These are phyloP conservation scores for Aspergillus ostianus DNA, from an alignment of 495 filamentous ascomycete genomes.

Conservation along the genomic window DNA sequence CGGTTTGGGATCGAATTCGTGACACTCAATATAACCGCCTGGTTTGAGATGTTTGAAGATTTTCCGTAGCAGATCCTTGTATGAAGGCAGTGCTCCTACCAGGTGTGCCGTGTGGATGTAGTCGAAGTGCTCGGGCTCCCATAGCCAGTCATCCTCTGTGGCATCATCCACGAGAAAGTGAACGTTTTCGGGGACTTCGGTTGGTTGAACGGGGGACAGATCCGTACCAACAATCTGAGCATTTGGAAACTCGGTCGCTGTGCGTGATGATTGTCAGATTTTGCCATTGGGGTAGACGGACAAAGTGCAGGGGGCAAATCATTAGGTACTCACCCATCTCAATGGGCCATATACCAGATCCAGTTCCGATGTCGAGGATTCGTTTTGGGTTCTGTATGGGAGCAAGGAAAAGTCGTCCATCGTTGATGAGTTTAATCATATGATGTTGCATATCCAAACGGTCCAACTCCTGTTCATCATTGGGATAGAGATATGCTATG, in stretches of 20 bases:
- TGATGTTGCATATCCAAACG: conserved; percentile 61
- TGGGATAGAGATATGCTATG: conserved; percentile 53
- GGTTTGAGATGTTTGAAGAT: conserved; percentile 53
- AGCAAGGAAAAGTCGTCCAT: conserved; percentile 54
- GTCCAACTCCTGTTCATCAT: conserved; percentile 56
- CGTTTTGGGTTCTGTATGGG: conserved; percentile 53
- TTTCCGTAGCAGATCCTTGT: conserved; percentile 41
- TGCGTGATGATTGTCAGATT: not conserved
- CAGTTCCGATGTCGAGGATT: conserved; percentile 68
- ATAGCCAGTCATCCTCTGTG: conserved; percentile 51
- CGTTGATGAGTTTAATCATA: conserved; percentile 54
- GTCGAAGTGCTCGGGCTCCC: conserved; percentile 45
- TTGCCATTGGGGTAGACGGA: not conserved
- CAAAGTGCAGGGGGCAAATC: conserved; percentile 12
- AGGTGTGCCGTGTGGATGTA: conserved; percentile 48
- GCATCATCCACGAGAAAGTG: conserved; percentile 59
- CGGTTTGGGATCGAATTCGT: conserved; percentile 58
- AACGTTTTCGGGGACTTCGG: conserved; percentile 54
- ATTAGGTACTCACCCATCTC: conserved; percentile 48
- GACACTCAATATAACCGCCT: conserved; percentile 65
- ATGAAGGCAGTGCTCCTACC: conserved; percentile 40
- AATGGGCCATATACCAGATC: conserved; percentile 72
- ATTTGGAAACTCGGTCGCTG: conserved; percentile 52
- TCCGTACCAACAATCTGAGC: conserved; percentile 60
- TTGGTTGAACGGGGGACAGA: conserved; percentile 62